Conservation (phyloP, 1,284 basidiomycete genomes). For the Neotropicomus parvogracilis region DNA sequence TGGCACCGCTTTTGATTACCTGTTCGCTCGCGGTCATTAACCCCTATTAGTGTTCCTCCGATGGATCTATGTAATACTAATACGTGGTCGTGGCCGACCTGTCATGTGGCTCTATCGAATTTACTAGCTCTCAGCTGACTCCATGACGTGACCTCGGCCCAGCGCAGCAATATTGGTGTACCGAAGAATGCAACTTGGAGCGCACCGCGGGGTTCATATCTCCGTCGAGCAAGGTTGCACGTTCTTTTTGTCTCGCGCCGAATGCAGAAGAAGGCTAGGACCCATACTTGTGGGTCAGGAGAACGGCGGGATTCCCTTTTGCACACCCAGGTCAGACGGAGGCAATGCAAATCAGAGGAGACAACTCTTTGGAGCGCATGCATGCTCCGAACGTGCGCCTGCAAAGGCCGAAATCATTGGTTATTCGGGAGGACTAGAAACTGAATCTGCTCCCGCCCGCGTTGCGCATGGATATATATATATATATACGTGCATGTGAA, state of each 20-base stretch:
- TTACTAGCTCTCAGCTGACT: not conserved
- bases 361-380: not conserved
- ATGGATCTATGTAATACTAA: no score
- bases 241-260: constrained; percentile 6
- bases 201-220: constrained; percentile 17
- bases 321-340: no score
- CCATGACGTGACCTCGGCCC: constrained; percentile 5
- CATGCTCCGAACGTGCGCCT: constrained; percentile 3
- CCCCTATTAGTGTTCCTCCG: constrained; percentile 14
- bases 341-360: constrained; percentile 6
- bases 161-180: constrained; percentile 1
- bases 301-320: constrained; percentile 12
- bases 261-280: constrained; percentile 10
- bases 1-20: constrained; percentile 10
- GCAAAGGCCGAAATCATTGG: constrained; percentile 12
- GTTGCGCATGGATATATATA: not conserved
- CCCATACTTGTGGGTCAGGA: constrained; percentile 7
- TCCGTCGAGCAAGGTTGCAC: constrained; percentile 11
- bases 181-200: constrained; percentile 14
- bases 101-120: constrained; percentile 10
- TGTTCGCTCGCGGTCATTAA: constrained; percentile 7
- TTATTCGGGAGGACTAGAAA: constrained; percentile 15
- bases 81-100: not conserved
- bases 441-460: not conserved
- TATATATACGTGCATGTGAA: no score